A percentile compares a stretch with the other conserved stretches of the same genome.
Evolutionary conservation across 2,329 filamentous ascomycete species (phyloP).

Genomic region (Tolypocladium paradoxum): DNA sequence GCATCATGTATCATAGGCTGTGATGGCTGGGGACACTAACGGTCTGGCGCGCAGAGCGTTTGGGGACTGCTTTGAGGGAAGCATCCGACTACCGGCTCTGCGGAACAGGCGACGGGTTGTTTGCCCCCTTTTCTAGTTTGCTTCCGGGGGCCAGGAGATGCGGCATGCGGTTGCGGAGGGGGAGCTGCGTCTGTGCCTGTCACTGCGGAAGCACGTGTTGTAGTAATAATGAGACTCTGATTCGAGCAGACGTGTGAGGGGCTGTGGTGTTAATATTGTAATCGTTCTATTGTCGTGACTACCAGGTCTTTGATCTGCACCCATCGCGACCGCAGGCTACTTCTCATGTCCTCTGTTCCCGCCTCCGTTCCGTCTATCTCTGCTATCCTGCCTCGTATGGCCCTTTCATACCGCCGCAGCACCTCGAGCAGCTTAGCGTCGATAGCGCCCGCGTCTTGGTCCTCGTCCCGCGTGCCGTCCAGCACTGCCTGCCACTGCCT

Average conservation of each 20-base stretch:
- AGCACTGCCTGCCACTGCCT: constrained; percentile 33
- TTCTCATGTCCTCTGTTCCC: constrained; percentile 16
- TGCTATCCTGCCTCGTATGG: constrained; percentile 18
- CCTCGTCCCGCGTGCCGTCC: constrained; percentile 34
- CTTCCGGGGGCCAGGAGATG: background rate
- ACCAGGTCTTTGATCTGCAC: constrained; percentile 15
- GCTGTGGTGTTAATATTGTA: constrained; percentile 2
- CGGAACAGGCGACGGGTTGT: background rate
- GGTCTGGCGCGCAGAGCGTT: constrained; percentile 5
- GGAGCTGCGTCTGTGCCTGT: background rate
- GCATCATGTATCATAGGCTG: constrained; percentile 6
- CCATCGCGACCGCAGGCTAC: constrained; percentile 11
- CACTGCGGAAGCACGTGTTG: background rate
- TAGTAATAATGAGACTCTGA: background rate
- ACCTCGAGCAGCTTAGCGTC: constrained; percentile 24
- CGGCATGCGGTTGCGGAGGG: background rate
- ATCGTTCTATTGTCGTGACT: constrained; percentile 5
- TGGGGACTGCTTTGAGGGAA: background rate
- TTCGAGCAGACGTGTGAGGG: background rate
- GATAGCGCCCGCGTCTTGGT: constrained; percentile 29
- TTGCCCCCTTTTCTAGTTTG: background rate
- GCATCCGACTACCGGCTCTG: background rate
- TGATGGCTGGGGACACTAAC: background rate
- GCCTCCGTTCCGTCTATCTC: constrained; percentile 18
- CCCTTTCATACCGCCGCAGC: constrained; percentile 24